These are phyloP conservation scores for Corrigiola litoralis DNA, from an alignment of 179 eudicot genomes.

Conservation along the genomic window DNA sequence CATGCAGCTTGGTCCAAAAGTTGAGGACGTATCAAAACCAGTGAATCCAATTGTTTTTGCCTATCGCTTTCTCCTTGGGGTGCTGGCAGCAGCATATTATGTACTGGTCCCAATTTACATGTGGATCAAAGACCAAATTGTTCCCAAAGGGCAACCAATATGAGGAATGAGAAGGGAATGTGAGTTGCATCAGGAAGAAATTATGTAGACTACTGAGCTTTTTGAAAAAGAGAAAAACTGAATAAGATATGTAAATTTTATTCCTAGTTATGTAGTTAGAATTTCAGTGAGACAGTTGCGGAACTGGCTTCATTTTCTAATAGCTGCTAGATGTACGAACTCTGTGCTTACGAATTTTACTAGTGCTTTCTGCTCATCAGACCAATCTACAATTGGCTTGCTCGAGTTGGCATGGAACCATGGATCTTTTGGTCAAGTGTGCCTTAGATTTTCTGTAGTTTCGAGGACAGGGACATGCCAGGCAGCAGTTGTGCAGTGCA, in stretches of 20 bases:
- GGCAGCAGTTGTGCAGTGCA: too few species aligned
- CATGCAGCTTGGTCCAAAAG: slow-evolving; percentile 67
- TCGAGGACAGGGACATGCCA: too few species aligned
- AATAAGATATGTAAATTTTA: slow-evolving; percentile 13
- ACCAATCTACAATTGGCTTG: too few species aligned
- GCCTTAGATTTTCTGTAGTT: too few species aligned
- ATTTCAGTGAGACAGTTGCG: neutral
- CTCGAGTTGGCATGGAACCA: too few species aligned
- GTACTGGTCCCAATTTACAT: slow-evolving; percentile 68
- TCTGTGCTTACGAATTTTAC: neutral
- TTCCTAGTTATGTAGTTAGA: slow-evolving; percentile 19
- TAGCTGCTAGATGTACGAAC: slow-evolving; percentile 5
- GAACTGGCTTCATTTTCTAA: slow-evolving; percentile 5
- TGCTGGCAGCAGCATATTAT: slow-evolving; percentile 51
- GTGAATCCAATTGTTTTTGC: slow-evolving; percentile 49
- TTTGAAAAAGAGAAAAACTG: slow-evolving; percentile 2
- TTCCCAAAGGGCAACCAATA: slow-evolving; percentile 50
- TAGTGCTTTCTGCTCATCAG: too few species aligned
- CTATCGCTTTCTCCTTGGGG: slow-evolving; percentile 55
- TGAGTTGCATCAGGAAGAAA: neutral
- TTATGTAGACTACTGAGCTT: neutral
- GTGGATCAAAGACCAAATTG: slow-evolving; percentile 69
- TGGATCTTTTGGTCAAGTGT: too few species aligned
- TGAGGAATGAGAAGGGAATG: slow-evolving; percentile 23
- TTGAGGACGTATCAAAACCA: slow-evolving; percentile 57